Base-by-base conservation (phyloP, 108 stramenopile genomes). In the Nannochloropsis granulata region DNA sequence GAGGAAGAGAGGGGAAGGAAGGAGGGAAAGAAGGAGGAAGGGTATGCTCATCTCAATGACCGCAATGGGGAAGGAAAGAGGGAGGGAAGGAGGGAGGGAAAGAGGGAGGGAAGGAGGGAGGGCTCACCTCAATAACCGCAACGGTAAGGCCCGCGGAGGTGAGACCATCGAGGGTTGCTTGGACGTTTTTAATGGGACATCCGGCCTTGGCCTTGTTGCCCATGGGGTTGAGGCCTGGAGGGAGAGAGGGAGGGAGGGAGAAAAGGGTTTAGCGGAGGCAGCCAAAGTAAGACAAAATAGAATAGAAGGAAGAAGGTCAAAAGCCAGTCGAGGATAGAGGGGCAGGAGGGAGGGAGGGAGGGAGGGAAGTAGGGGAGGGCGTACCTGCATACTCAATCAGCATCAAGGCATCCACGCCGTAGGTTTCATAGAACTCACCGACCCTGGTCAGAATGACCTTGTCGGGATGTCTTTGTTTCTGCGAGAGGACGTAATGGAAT, bases 381-480 rank as follows among this genome's bases (percentile, higher is more conserved):
- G 56, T 16, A 71, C 56, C 97, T 25, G 93, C 93, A 87, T 96
- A 94, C 81, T 97, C 95, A 45, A 98, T 93, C 43, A 98, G 89
- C 88, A 98, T 82, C 45, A 97, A 85, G 0, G 96, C 96, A 91
- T 98, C 97, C 12, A 95, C 81, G n/a, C 97, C 97, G 86, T 91
- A 96, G 11, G 95, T 92, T 92, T 98, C 97, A 84, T 96, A 98
- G 89, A 98, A 98, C 87, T 98, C 97, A 14, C 97, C 97, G 25
- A 95, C 94, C 23, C 96, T 91, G 13, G 93, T 90, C 43, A 92
- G 79, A 16, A 98, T 83, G 7, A 90, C 83, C 83, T 90, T 90
- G 25, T 87, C 84, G 13, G 90, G 88, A 43, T 90, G 90, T 25
- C 43, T 25, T 86, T 88, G 83, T 86, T 90, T 90, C 79, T 87